Base-by-base conservation (phyloP, 2,329 filamentous ascomycete species). In the Trichoderma sp. region DNA sequence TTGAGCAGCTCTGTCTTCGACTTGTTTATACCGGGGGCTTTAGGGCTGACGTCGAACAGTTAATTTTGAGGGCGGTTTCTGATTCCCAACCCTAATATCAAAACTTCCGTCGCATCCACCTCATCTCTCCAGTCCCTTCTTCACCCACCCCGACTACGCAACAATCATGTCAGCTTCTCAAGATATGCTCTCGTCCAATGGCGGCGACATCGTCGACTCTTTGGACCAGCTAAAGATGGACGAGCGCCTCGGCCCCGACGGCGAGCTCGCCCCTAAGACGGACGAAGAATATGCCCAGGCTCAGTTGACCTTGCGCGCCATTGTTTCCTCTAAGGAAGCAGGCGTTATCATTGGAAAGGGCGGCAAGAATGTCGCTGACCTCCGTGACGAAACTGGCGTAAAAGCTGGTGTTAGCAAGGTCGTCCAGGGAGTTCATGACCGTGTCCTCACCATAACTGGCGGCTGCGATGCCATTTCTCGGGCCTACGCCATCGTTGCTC, bases 341-440 rank as follows among this genome's bases (percentile, higher is more conserved):
- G 95, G 95, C 77, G 93, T 99, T 75, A 98, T 99, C 80, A 99
- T 99, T 80, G 95, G 95, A 80, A 99, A 99, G 84, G 93, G 91
- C 68, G 95, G 95, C 78, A 97, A 98, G 86, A 98, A 99, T 76
- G 95, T 99, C 66, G 95, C 95, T 57, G 94, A 98, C 77, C 87
- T 99, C 71, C 91, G 95, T 77, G 94, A 99, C 76, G 94, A 98
- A 83, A 99, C 95, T 72, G 95, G 94, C 69, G 95, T 99, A 75
- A 97, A 96, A 82, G 95, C 95, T 70, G 95, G 95, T 72, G 95
- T 99, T 72, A 97, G 94, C 87, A 99, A 99, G 84, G 95, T 98
- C 64, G 95, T 99, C 56, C 93, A 94, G 73, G 94, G 95, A 73
- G 95, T 99, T 68, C 94, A 97, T 76, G 95, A 99, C 80, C 93